A percentile compares a stretch with the other conserved stretches of the same genome.
These are phyloP conservation scores for Fonsecaea nubica DNA, from an alignment of 2,329 filamentous ascomycete species.

Conservation along the genomic window DNA sequence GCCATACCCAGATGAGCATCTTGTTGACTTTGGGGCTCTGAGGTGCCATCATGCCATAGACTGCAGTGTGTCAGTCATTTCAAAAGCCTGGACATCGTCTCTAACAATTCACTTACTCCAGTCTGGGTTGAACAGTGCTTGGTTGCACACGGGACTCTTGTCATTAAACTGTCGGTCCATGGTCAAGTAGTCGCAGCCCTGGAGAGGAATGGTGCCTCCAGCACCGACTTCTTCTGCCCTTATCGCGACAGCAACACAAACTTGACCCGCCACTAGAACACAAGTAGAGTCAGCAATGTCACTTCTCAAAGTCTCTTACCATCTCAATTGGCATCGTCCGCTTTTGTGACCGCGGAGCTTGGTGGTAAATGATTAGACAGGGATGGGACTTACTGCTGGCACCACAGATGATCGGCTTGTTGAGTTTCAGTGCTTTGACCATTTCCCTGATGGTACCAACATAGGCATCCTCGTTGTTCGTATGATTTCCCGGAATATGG, in stretches of 20 bases:
- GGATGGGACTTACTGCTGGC: not conserved
- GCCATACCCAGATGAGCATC: slow-evolving; percentile 52
- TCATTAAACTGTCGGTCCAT: slow-evolving; percentile 53
- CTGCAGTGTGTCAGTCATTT: slow-evolving; percentile 1
- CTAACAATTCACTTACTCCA: slow-evolving; percentile 43
- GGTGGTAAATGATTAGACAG: not conserved
- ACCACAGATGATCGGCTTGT: slow-evolving; percentile 54
- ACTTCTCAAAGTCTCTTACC: not conserved
- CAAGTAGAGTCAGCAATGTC: slow-evolving; percentile 42
- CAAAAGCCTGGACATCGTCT: not conserved
- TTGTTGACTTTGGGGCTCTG: slow-evolving; percentile 54
- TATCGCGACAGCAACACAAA: slow-evolving; percentile 56
- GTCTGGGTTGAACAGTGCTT: slow-evolving; percentile 56
- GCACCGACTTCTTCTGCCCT: slow-evolving; percentile 56
- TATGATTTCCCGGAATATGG: slow-evolving; percentile 54
- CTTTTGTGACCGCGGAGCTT: not conserved
- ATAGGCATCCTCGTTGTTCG: slow-evolving; percentile 57
- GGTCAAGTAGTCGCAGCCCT: slow-evolving; percentile 45
- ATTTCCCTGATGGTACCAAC: slow-evolving; percentile 55
- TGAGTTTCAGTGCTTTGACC: slow-evolving; percentile 52
- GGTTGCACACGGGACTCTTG: slow-evolving; percentile 56
- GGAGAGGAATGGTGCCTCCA: slow-evolving; percentile 55
- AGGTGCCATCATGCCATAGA: slow-evolving; percentile 58
- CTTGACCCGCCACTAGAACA: slow-evolving; percentile 59
- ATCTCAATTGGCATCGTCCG: not conserved